Evolutionary conservation across 106 monocot genomes (phyloP).

Genomic region (Hemerocallis citrina): DNA sequence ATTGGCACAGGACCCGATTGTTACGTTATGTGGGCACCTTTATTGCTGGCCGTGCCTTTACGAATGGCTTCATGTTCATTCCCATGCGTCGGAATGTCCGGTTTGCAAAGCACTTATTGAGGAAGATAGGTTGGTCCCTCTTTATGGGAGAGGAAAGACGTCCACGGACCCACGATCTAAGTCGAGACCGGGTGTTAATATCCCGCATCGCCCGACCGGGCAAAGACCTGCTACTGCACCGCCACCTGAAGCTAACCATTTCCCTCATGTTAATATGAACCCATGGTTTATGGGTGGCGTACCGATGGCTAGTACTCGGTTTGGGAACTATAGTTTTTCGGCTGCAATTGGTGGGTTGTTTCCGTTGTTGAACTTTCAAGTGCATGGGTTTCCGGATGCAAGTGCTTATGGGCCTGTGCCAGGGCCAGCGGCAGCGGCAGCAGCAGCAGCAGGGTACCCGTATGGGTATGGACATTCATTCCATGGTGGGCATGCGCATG

Average conservation of each 20-base stretch:
- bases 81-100: constrained; percentile 62
- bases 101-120: constrained; percentile 80
- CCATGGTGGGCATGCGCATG: constrained; percentile 34
- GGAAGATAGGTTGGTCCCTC: constrained; percentile 68
- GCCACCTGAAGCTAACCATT: constrained; percentile 36
- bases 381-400: constrained; percentile 53
- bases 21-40: constrained; percentile 82
- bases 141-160: constrained; percentile 64
- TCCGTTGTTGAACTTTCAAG: constrained; percentile 48
- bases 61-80: constrained; percentile 67
- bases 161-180: constrained; percentile 52
- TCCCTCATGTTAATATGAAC: constrained; percentile 30
- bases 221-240: constrained; percentile 51
- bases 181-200: constrained; percentile 39
- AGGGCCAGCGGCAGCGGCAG: too few relatives aligned
- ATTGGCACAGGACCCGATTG: constrained; percentile 70
- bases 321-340: constrained; percentile 55
- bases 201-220: constrained; percentile 62
- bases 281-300: constrained; percentile 43
- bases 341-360: constrained; percentile 52
- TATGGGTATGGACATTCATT: constrained; percentile 41
- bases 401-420: constrained; percentile 39
- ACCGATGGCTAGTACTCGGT: constrained; percentile 23
- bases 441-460: constrained; percentile 30
- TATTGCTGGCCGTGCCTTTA: constrained; percentile 94